These are phyloP conservation scores for Nicotiana otophora DNA, from an alignment of 257 asterid species.

Conservation along the genomic window DNA sequence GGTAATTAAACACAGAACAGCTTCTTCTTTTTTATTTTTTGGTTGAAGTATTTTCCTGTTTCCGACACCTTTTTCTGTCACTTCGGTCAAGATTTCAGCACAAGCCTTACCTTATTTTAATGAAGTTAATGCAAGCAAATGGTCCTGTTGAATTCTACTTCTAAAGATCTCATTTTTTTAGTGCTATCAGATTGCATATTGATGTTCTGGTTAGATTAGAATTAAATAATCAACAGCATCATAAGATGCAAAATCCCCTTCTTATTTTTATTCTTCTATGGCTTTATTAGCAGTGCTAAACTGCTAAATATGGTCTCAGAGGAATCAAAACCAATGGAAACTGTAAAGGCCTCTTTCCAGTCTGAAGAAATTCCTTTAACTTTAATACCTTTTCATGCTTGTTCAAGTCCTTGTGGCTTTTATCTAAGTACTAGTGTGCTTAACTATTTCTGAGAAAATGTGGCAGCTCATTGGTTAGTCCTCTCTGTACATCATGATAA, in stretches of 20 bases:
- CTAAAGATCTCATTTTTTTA: not conserved
- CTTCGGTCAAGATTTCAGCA: not conserved
- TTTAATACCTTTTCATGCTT: not conserved
- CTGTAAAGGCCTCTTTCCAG: not conserved
- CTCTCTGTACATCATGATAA: too few species aligned
- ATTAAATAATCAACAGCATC: not conserved
- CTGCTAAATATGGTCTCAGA: not conserved
- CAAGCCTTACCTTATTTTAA: not conserved
- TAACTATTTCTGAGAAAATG: not conserved
- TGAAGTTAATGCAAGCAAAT: not conserved
- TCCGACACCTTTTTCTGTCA: not conserved
- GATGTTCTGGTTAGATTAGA: not conserved
- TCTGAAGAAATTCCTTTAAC: not conserved
- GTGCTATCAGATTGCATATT: not conserved
- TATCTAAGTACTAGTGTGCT: not conserved
- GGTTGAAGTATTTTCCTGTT: not conserved
- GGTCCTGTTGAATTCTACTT: not conserved
- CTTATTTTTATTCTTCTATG: not conserved
- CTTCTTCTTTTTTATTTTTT: not conserved
- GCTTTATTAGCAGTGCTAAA: not conserved
- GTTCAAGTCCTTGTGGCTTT: not conserved
- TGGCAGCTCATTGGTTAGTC: not conserved
- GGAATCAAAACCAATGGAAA: not conserved
- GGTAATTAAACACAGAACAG: slow-evolving; percentile 28
- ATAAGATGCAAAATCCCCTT: not conserved